phyloP scores from a whole-genome alignment of 1,284 basidiomycete species.

The Tilletia setariae region DNA sequence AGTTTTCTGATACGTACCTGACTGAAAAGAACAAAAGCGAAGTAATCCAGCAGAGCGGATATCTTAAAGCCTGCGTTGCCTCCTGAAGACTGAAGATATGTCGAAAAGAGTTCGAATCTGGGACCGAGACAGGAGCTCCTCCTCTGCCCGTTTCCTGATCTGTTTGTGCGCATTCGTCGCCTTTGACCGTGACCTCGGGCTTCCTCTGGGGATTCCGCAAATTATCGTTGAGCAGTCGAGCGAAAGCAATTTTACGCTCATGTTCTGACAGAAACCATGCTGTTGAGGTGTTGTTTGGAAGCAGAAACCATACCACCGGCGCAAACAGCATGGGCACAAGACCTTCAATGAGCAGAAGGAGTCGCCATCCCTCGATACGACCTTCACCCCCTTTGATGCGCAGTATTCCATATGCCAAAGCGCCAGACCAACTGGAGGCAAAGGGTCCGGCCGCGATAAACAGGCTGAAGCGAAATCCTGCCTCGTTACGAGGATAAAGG shows the following conservation, averaged over 20 bases:
- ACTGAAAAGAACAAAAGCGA: constrained; percentile 41
- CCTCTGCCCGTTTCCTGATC: no score
- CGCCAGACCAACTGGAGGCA: constrained; percentile 25
- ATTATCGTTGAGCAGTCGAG: constrained; percentile 29
- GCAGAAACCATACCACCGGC: constrained; percentile 32
- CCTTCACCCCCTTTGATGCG: constrained; percentile 24
- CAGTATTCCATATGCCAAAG: constrained; percentile 46
- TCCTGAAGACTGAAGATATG: constrained; percentile 17
- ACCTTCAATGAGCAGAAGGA: constrained; percentile 48
- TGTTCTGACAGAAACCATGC: constrained; percentile 38
- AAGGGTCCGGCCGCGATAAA: constrained; percentile 30
- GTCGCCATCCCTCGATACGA: constrained; percentile 32
- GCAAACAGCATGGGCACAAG: constrained; percentile 39
- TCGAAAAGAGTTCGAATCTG: neutral
- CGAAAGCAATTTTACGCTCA: constrained; percentile 41
- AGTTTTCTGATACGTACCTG: neutral
- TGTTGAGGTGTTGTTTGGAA: constrained; percentile 40
- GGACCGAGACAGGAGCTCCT: no score
- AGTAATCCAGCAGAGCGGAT: constrained; percentile 39
- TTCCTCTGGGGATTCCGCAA: neutral
- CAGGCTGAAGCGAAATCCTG: constrained; percentile 43
- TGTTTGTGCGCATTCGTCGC: neutral
- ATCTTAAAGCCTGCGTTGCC: constrained; percentile 30
- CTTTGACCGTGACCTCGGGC: no score
- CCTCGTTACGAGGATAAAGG: constrained; percentile 46